A percentile compares a stretch with the other conserved stretches of the same genome.
Conservation (phyloP, 129 eudicot species). For the Flaveria ramosissima region DNA sequence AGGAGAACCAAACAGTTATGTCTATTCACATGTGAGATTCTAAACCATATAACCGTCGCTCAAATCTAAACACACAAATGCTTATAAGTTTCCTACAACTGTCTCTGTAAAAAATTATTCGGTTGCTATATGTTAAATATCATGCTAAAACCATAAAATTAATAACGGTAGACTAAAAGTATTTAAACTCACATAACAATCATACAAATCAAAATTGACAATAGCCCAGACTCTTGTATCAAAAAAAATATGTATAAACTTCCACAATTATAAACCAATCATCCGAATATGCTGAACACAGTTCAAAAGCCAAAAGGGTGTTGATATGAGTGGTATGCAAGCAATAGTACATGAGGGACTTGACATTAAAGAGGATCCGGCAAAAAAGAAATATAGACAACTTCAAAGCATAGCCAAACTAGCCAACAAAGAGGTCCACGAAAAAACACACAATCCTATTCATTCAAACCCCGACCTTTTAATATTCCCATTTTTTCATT, state of each 20-base stretch:
- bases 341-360: conserved; percentile 1
- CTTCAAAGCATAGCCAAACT: conserved; percentile 32
- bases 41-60: too few species aligned
- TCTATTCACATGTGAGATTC: too few species aligned
- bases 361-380: not conserved
- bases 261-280: not conserved
- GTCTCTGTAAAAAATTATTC: too few species aligned
- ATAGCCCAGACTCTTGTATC: not conserved
- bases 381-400: conserved; percentile 35
- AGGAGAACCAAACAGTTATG: too few species aligned
- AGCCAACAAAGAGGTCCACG: conserved; percentile 5
- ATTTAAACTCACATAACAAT: not conserved
- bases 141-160: not conserved
- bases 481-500: conserved; percentile 83
- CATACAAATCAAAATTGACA: not conserved
- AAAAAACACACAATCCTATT: conserved; percentile 11
- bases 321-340: not conserved
- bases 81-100: too few species aligned
- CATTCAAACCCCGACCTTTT: conserved; percentile 9
- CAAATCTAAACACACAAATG: too few species aligned
- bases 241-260: not conserved
- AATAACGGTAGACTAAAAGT: not conserved
- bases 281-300: conserved; percentile 9
- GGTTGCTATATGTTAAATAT: not conserved
- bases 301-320: too few species aligned